Evolutionary conservation across 495 filamentous ascomycete genomes (phyloP), one percentile per base, ranked within the genome.

Genomic region (Aspergillus asperescens): DNA sequence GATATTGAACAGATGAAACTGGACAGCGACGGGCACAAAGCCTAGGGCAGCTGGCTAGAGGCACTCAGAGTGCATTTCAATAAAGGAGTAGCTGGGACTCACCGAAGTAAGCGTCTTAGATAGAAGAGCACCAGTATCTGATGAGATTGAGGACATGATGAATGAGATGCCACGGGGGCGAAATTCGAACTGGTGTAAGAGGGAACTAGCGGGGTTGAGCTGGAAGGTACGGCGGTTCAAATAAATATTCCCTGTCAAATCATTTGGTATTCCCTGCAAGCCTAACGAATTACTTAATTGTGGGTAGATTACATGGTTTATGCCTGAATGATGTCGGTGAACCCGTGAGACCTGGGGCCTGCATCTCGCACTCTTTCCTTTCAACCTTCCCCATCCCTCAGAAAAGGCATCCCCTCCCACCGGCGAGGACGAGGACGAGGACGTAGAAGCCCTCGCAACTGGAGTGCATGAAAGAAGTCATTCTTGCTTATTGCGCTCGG

Each of bases 11-110:
- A 73, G 50, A 35, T 64, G 38, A 55, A 73, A 71, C 43, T 68
- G 61, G 24, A 68, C 51, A 0, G 70, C 65, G 9, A 72, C 68
- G 1, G 70, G 70, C 1, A 72, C 59, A 41, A 73, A 71, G 0
- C 70, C 65, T 23, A 71, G 43, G 0, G 67, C 59, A 15, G 67
- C 31, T 6, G 28, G 10, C 41, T 43, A 13, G 7, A 34, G 22
- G 15, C n/a, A 24, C 7, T 24, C 5, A 32, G 37, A 37, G 16
- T 13, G 3, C 6, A 23, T 19, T 12, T 4, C 18, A 2, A 22
- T 13, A 19, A 2, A 41, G 20, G 9, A 41, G 3, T 16, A 13
- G 22, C 9, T 2, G 38, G 12, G 18, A 22, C 8, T 41, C 13
- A 41, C 38, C 19, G 38, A 23, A 3, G 38, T 41, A 4, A 41